Percentiles rank a stretch among this genome's conserved stretches.
Evolutionary conservation across 768 basidiomycete genomes (phyloP).

Genomic region (Myochromella boudieri): DNA sequence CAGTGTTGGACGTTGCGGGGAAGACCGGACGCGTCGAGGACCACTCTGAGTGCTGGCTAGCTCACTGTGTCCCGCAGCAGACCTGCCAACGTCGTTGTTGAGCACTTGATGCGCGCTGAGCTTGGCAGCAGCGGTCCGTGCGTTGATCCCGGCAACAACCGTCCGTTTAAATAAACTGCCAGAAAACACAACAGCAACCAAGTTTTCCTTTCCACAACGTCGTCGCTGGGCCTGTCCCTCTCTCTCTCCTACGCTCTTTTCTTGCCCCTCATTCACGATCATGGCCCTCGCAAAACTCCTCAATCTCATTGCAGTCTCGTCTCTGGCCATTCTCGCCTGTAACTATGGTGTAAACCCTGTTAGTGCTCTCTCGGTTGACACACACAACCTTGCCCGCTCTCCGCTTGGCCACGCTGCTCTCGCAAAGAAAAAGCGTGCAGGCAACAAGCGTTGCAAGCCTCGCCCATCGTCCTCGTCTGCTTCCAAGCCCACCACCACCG

Average conservation of each 20-base stretch:
- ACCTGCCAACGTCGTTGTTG: no score
- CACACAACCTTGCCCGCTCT: slow-evolving; percentile 40
- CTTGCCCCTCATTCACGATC: slow-evolving; percentile 23
- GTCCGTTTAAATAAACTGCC: slow-evolving; percentile 14
- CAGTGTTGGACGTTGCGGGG: no score
- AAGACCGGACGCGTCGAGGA: no score
- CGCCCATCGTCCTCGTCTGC: slow-evolving; percentile 35
- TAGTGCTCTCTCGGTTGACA: slow-evolving; percentile 52
- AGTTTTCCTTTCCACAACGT: slow-evolving; percentile 12
- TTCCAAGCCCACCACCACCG: slow-evolving; percentile 15
- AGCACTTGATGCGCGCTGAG: slow-evolving; percentile 3
- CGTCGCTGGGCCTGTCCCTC: slow-evolving; percentile 23
- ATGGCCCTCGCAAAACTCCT: slow-evolving; percentile 53
- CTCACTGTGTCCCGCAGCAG: no score
- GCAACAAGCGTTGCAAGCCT: slow-evolving; percentile 56
- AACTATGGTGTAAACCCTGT: slow-evolving; percentile 46
- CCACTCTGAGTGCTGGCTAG: no score
- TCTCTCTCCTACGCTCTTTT: slow-evolving; percentile 26
- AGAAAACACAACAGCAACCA: slow-evolving; percentile 9
- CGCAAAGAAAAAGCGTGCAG: slow-evolving; percentile 51
- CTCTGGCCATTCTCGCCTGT: slow-evolving; percentile 55
- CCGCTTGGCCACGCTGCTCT: slow-evolving; percentile 42
- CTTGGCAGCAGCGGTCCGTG: slow-evolving; percentile 18
- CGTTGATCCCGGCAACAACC: slow-evolving; percentile 23
- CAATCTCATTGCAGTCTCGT: slow-evolving; percentile 56